phyloP scores from a whole-genome alignment of 345 rosid genomes.

The Psidium friedrichsthalianum region DNA sequence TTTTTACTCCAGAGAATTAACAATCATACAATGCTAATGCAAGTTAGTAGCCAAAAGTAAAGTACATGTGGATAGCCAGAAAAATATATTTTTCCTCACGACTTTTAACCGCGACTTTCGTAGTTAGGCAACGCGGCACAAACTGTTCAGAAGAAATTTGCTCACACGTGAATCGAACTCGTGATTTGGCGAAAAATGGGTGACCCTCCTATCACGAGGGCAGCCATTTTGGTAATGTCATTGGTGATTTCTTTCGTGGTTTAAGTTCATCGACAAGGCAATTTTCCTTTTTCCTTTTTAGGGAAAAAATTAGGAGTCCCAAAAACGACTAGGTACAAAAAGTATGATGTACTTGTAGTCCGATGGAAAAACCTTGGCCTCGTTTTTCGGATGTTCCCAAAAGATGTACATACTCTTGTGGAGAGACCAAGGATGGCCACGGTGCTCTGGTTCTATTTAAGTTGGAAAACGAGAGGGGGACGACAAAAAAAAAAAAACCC shows the following conservation, averaged over 20 bases:
- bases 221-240: not conserved
- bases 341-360: not conserved
- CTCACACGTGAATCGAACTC: not conserved
- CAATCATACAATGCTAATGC: no score
- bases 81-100: not conserved
- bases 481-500: not conserved
- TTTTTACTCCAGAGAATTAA: no score
- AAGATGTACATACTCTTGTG: not conserved
- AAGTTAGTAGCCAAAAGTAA: not conserved
- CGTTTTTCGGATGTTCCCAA: not conserved
- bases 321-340: not conserved
- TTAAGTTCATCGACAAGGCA: not conserved
- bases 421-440: not conserved
- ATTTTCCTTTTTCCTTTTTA: no score
- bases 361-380: not conserved
- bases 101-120: not conserved
- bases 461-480: not conserved
- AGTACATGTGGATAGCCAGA: not conserved
- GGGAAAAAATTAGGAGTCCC: not conserved
- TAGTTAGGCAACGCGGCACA: accelerated
- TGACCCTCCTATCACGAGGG: not conserved
- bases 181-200: not conserved
- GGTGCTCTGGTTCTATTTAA: not conserved
- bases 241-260: not conserved
- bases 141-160: accelerated